These are phyloP conservation scores for Fusarium sp. DNA, from an alignment of 2,329 filamentous ascomycete genomes.

Conservation along the genomic window DNA sequence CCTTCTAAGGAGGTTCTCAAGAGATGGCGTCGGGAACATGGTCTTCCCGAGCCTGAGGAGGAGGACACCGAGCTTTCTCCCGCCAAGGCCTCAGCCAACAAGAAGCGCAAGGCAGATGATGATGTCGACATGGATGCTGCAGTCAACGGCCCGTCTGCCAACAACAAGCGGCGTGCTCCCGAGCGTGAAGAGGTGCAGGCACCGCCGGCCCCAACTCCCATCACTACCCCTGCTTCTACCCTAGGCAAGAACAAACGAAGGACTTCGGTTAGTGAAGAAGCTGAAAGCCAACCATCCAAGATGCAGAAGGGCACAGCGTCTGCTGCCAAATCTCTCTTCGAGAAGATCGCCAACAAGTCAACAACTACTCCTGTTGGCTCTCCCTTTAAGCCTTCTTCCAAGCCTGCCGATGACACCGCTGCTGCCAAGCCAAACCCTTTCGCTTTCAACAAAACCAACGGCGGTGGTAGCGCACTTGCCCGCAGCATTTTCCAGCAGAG, in stretches of 20 bases:
- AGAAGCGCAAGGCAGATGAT: constrained; percentile 71
- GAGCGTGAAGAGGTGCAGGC: constrained; percentile 58
- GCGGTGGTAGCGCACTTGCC: constrained; percentile 52
- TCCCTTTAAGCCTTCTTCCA: constrained; percentile 51
- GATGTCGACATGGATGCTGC: constrained; percentile 58
- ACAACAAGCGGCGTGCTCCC: constrained; percentile 63
- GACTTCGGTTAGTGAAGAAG: constrained; percentile 60
- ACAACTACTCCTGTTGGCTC: constrained; percentile 52
- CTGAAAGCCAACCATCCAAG: constrained; percentile 65
- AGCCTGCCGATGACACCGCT: constrained; percentile 46
- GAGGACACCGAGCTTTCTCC: constrained; percentile 54
- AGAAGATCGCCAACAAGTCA: constrained; percentile 68
- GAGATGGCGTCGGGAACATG: constrained; percentile 70
- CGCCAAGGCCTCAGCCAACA: constrained; percentile 53
- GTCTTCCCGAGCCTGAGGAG: constrained; percentile 64
- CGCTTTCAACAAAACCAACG: constrained; percentile 54
- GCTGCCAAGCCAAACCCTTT: constrained; percentile 53
- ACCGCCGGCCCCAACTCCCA: constrained; percentile 54
- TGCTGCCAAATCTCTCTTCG: constrained; percentile 68
- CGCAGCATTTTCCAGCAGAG: constrained; percentile 60
- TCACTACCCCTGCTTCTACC: constrained; percentile 46
- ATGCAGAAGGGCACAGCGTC: constrained; percentile 65
- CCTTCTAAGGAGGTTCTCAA: constrained; percentile 69
- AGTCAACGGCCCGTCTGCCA: constrained; percentile 52
- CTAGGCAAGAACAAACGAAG: constrained; percentile 67